Conservation (phyloP, 257 asterid species). For the Lycium ferocissimum region DNA sequence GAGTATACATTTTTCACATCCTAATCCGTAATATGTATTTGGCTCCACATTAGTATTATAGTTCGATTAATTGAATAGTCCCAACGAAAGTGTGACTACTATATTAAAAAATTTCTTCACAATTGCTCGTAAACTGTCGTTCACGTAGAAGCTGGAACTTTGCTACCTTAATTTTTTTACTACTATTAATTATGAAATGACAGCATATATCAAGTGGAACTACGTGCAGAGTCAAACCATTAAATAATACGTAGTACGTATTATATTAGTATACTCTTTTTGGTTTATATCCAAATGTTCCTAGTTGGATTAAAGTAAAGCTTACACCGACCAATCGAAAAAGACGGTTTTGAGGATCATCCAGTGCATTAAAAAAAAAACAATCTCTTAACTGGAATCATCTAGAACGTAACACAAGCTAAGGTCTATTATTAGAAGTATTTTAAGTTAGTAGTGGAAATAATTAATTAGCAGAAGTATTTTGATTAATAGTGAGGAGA, state of each 20-base stretch:
- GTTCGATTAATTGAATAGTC: background rate
- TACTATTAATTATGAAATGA: background rate
- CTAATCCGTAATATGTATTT: background rate
- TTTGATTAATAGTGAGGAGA: slow-evolving; percentile 15
- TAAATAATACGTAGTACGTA: background rate
- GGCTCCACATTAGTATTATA: background rate
- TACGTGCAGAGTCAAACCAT: slow-evolving; percentile 10
- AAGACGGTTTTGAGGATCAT: slow-evolving; percentile 38
- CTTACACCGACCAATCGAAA: slow-evolving; percentile 59
- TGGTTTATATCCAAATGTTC: background rate
- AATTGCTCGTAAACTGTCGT: background rate
- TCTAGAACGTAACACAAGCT: slow-evolving; percentile 52
- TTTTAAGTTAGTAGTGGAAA: slow-evolving; percentile 33
- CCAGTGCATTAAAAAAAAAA: slow-evolving; percentile 1
- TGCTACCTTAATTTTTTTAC: background rate
- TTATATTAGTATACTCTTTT: background rate
- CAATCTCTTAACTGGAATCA: background rate
- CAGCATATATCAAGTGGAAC: background rate
- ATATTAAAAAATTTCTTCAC: background rate
- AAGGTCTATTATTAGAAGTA: slow-evolving; percentile 13
- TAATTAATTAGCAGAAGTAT: slow-evolving; percentile 30
- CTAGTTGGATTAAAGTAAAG: background rate
- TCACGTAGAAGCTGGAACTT: background rate
- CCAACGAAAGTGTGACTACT: background rate
- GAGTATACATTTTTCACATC: background rate